These are phyloP conservation scores for Xylariaceae sp. DNA, from an alignment of 2,329 filamentous ascomycete genomes.

Conservation along the genomic window DNA sequence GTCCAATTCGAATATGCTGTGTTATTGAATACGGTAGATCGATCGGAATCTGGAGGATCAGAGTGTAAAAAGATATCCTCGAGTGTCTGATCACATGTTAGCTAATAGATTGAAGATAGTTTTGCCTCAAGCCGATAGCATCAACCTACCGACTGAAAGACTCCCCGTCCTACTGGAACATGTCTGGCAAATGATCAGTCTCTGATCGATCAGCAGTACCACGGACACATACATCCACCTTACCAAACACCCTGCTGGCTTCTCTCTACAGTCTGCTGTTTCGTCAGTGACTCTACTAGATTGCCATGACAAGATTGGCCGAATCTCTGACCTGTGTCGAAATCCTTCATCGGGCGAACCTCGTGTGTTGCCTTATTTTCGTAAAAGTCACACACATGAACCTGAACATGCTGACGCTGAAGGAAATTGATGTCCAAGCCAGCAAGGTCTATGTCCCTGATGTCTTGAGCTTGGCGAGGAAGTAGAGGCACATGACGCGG, in stretches of 20 bases:
- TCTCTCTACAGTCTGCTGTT: slow-evolving; percentile 3
- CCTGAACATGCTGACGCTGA: neutral
- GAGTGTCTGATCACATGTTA: slow-evolving; percentile 3
- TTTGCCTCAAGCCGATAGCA: no score
- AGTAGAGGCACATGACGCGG: neutral
- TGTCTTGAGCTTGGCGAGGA: slow-evolving; percentile 1
- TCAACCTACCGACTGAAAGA: slow-evolving; percentile 9
- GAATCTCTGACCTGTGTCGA: slow-evolving; percentile 1
- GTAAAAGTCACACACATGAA: slow-evolving; percentile 6
- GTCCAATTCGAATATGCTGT: slow-evolving; percentile 4
- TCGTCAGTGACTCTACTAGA: neutral
- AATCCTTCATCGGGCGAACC: neutral
- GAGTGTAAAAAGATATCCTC: slow-evolving; percentile 8
- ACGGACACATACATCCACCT: slow-evolving; percentile 7
- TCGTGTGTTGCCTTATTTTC: neutral
- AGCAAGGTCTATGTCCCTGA: neutral
- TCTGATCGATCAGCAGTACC: neutral
- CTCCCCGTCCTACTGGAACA: slow-evolving; percentile 4
- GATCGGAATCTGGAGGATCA: neutral
- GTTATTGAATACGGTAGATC: slow-evolving; percentile 2
- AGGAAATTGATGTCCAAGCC: slow-evolving; percentile 1
- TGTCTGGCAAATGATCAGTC: neutral
- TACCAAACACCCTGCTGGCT: slow-evolving; percentile 2
- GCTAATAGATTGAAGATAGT: neutral
- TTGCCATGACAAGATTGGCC: neutral